Percentiles rank a stretch among this genome's conserved stretches.
Evolutionary conservation across 2,329 filamentous ascomycete genomes (phyloP).

Genomic region (Aspergillus sojae): DNA sequence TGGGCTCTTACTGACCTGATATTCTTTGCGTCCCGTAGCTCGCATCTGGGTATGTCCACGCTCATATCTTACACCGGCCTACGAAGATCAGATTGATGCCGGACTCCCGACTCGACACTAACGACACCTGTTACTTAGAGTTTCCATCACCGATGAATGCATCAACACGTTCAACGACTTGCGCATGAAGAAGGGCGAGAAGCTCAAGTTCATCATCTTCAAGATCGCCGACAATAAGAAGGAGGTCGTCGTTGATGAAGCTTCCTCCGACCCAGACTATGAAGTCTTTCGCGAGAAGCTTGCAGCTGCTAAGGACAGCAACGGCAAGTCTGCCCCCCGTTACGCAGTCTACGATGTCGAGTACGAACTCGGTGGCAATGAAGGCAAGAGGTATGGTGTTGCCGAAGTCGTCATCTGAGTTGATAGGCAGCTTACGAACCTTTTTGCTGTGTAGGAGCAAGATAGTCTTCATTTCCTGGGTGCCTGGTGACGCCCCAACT

Average conservation of each 20-base stretch:
- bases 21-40: constrained; percentile 27
- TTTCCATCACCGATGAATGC: constrained; percentile 51
- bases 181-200: constrained; percentile 38
- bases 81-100: neutral
- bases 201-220: constrained; percentile 55
- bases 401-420: neutral
- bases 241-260: constrained; percentile 52
- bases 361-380: constrained; percentile 50
- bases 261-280: constrained; percentile 49
- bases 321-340: constrained; percentile 49
- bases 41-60: constrained; percentile 39
- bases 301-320: constrained; percentile 43
- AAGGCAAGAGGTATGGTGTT: constrained; percentile 50
- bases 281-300: constrained; percentile 53
- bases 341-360: constrained; percentile 56
- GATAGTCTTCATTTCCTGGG: constrained; percentile 56
- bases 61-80: constrained; percentile 2
- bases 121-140: constrained; percentile 33
- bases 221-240: constrained; percentile 56
- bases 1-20: constrained; percentile 12
- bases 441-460: constrained; percentile 44
- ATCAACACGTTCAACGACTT: constrained; percentile 51
- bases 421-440: constrained; percentile 19
- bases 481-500: constrained; percentile 43
- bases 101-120: neutral